Percentiles rank a stretch among this genome's conserved stretches.
Evolutionary conservation across 1,139 yeast species (phyloP).

Genomic region (Pichia sp.): DNA sequence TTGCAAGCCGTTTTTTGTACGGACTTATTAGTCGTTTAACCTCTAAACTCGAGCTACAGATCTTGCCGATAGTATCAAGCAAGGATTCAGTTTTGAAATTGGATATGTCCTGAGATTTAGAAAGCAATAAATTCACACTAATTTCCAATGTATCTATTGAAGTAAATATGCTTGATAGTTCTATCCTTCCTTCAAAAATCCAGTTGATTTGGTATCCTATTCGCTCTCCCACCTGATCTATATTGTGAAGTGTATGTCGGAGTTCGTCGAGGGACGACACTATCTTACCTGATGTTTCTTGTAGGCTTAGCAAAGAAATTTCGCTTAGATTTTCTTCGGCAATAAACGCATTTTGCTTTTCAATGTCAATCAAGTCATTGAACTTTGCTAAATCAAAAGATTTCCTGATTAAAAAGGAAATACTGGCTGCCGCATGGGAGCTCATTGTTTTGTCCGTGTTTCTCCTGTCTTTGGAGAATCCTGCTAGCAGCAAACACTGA

Average conservation of each 20-base stretch:
- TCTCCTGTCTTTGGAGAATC: conserved; percentile 25
- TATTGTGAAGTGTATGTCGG: not conserved
- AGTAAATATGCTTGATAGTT: conserved; percentile 38
- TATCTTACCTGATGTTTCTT: not conserved
- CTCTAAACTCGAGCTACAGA: conserved; percentile 40
- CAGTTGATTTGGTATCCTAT: conserved; percentile 28
- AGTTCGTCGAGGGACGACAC: not conserved
- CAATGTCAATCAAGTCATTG: not conserved
- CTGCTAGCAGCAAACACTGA: not conserved
- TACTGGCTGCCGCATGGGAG: not conserved
- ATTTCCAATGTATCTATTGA: conserved; percentile 32
- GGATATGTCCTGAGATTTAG: conserved; percentile 5
- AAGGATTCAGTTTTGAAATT: conserved; percentile 18
- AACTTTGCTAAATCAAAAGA: conserved; percentile 2
- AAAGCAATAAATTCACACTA: conserved; percentile 8
- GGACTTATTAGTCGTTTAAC: conserved; percentile 38
- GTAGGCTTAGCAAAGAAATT: not conserved
- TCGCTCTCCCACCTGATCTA: conserved; percentile 8
- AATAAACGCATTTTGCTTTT: not conserved
- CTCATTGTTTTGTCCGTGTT: conserved; percentile 20
- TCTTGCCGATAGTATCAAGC: conserved; percentile 43
- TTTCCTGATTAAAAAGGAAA: not conserved
- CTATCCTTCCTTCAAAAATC: conserved; percentile 46
- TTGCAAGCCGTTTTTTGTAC: conserved; percentile 45
- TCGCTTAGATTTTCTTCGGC: not conserved